These are phyloP conservation scores for Melanogaster broomeanus DNA, from an alignment of 768 basidiomycete genomes.

Conservation along the genomic window DNA sequence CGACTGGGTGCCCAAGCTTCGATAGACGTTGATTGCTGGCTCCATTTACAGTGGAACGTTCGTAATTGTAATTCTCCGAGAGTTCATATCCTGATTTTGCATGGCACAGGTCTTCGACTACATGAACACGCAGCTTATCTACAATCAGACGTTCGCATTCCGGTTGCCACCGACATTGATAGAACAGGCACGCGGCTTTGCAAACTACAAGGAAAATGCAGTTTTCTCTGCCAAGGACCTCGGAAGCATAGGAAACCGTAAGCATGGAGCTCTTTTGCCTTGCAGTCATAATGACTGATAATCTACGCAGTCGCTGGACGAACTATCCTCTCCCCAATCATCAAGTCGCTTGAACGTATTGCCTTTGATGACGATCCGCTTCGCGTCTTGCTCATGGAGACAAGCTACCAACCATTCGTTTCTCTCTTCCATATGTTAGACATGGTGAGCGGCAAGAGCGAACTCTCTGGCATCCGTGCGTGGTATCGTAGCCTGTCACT, in stretches of 20 bases:
- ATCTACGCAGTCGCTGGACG: constrained; percentile 69
- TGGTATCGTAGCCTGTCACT: constrained; percentile 12
- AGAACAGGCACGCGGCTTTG: constrained; percentile 71
- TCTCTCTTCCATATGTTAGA: constrained; percentile 80
- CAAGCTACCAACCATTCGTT: constrained; percentile 86
- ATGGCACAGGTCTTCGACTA: constrained; percentile 67
- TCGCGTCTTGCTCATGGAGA: constrained; percentile 73
- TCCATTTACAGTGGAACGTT: constrained; percentile 68
- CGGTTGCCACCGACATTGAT: constrained; percentile 72
- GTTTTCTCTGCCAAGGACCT: constrained; percentile 68
- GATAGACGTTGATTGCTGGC: constrained; percentile 12
- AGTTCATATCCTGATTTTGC: constrained; percentile 12
- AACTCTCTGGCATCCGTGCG: constrained; percentile 65
- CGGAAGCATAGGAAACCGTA: constrained; percentile 76
- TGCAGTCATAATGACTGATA: background rate
- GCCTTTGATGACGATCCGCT: constrained; percentile 77
- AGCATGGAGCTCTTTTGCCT: constrained; percentile 18
- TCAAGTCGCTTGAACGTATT: constrained; percentile 73
- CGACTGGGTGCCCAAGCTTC: background rate
- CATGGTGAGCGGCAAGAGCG: constrained; percentile 50
- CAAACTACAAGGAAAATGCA: constrained; percentile 75
- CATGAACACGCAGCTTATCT: constrained; percentile 72
- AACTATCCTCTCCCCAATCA: constrained; percentile 70
- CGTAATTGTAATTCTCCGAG: constrained; percentile 24
- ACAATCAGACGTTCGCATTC: constrained; percentile 81